Conservation (phyloP, 1,284 basidiomycete genomes). For the Thecaphora thlaspeos region DNA sequence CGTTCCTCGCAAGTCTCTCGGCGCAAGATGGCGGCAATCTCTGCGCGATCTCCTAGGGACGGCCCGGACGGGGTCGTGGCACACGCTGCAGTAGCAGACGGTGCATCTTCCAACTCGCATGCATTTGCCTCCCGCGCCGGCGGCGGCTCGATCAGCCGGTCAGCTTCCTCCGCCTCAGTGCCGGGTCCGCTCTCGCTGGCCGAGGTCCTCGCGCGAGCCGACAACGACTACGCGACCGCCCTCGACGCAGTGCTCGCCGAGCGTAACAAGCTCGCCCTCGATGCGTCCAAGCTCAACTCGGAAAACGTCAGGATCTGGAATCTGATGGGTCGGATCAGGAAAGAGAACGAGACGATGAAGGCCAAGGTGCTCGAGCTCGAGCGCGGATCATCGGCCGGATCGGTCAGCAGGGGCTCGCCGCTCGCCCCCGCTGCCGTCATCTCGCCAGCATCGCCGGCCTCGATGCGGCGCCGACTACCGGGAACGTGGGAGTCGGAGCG, state of each 20-base stretch:
- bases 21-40: no score
- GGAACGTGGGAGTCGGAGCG: slow-evolving; percentile 11
- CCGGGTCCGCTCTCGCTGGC: slow-evolving; percentile 37
- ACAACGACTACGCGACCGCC: slow-evolving; percentile 29
- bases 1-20: no score
- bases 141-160: neutral
- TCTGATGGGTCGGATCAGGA: slow-evolving; percentile 45
- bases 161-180: neutral
- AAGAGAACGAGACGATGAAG: slow-evolving; percentile 49
- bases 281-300: slow-evolving; percentile 43
- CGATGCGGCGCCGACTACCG: slow-evolving; percentile 22
- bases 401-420: slow-evolving; percentile 12
- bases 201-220: slow-evolving; percentile 36
- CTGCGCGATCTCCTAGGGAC: no score
- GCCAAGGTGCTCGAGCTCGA: slow-evolving; percentile 26
- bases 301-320: slow-evolving; percentile 54
- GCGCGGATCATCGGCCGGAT: slow-evolving; percentile 5
- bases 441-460: slow-evolving; percentile 22
- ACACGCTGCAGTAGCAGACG: neutral
- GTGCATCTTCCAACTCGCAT: neutral
- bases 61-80: no score
- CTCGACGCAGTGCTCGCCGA: slow-evolving; percentile 48
- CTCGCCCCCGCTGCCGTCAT: slow-evolving; percentile 8
- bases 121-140: neutral
- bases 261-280: slow-evolving; percentile 42